Base-by-base conservation (phyloP, 148 eudicot genomes). In the Diospyros kaki region DNA sequence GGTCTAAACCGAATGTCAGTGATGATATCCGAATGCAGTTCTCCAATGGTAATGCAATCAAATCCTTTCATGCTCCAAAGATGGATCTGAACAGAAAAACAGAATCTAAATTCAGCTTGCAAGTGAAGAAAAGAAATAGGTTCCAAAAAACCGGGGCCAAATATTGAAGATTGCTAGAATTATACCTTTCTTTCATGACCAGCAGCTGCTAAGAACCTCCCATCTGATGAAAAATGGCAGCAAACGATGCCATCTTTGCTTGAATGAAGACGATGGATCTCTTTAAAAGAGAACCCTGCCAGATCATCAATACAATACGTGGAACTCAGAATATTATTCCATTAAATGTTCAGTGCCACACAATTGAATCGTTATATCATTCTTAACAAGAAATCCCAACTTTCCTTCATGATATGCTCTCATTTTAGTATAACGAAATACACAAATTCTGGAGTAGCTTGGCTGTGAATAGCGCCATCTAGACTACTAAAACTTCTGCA, bases 1-100 rank as follows among this genome's bases (percentile, higher is more conserved):
- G 87, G 90, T 73, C 68, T 75, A 67, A 89, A 89, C 39, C 88
- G 88, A 66, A 86, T 52, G 68, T 86, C 92, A 38, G 90, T 81
- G n/a, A 89, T 77, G 46, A 76, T 52, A 48, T 77, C 58, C 14
- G 62, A 44, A 77, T 86, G 88, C 9, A 51, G 72, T 67, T 73
- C 80, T 13, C 43, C 48, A 39, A 76, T 73, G n/a, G 53, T 59
- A 53, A 18, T 61, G 43, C 43, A 51, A 2, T 72, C 51, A 46
- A 43, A 53, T 58, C 58, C 78, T 41, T 60, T 78, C 82, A 78
- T 48, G 55, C 73, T 69, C 84, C 79, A 86, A n/a, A 86, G 41
- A 17, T 73, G 54, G 39, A 75, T 85, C 92, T 86, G 83, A 10
- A 71, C 41, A 60, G 74, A 9, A 48, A 60, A 55, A 1, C 40